Evolutionary conservation across 805 yeast genomes (phyloP), one percentile per base, ranked within the genome.

Genomic region (Starmerella floris): DNA sequence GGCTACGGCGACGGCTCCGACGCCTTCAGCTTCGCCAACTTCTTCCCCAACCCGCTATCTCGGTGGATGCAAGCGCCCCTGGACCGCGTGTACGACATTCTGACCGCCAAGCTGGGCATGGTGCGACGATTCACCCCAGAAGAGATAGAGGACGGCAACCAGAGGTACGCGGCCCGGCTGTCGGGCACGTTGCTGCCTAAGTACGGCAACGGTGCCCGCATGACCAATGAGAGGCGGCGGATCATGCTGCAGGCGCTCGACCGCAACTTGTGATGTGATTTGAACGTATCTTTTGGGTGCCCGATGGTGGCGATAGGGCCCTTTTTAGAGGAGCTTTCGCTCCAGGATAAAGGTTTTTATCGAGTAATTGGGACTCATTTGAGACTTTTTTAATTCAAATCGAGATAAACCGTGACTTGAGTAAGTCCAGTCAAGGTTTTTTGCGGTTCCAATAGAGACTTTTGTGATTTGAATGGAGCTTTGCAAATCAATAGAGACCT

Each of bases 1-100:
- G 62, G 77, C 10, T 60, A 71, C 23, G 95, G 96, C 30, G 95
- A 85, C 59, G 94, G 95, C 0, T 77, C 91, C 0, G 95, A 87
- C 51, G 80, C 88, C 1, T 87, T 87, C 65, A 76, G 82, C 42
- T 68, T 87, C 48, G 77, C 78, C 26, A 79, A 79, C 53, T 83
- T 87, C 58, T 87, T 87, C 74, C 96, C 96, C 1, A 74, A 68
- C 37, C 57, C 71, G 1, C 28, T 71, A 2, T 73, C 74, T 42
- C 72, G 74, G 2, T 48, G 69, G 22, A 57, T 83, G 37, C 64
- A 66, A 27, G 73, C 76, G 1, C 52, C 76, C 0, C 76, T 77
- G 46, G 59, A 72, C 34, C 57, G 55, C 4, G 43, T 62, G 21
- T 73, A 67, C 50, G 60, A 63, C 41, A 28, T 66, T 1, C 46